Percentiles rank a stretch among this genome's conserved stretches.
Evolutionary conservation across 495 filamentous ascomycete genomes (phyloP).

Genomic region (Aspergillus baeticus): DNA sequence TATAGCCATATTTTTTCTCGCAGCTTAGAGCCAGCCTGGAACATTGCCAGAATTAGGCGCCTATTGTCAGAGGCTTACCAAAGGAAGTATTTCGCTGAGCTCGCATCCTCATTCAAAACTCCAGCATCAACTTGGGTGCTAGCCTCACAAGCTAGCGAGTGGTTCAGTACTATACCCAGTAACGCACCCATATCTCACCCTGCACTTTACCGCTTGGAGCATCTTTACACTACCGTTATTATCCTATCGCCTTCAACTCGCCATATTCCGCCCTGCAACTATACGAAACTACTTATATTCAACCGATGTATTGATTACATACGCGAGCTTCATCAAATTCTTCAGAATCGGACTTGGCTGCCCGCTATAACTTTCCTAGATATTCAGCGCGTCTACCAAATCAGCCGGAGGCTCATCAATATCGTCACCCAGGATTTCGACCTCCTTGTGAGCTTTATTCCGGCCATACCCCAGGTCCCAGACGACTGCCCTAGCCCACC

Average conservation of each 20-base stretch:
- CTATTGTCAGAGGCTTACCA: constrained; percentile 83
- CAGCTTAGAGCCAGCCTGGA: constrained; percentile 51
- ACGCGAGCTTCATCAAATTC: constrained; percentile 38
- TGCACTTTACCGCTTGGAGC: constrained; percentile 74
- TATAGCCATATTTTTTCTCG: constrained; percentile 45
- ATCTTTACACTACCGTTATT: constrained; percentile 82
- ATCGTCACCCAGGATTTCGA: constrained; percentile 35
- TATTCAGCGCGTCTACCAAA: constrained; percentile 40
- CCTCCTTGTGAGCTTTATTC: constrained; percentile 34
- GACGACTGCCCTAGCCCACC: constrained; percentile 38
- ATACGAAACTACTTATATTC: constrained; percentile 74
- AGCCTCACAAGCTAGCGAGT: constrained; percentile 62
- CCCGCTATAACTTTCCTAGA: constrained; percentile 40
- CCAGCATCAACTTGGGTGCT: constrained; percentile 60
- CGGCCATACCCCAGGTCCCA: constrained; percentile 32
- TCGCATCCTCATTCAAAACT: constrained; percentile 58
- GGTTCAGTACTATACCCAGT: constrained; percentile 61
- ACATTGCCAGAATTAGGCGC: constrained; percentile 73
- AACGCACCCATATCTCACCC: constrained; percentile 57
- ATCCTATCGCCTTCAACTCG: constrained; percentile 72
- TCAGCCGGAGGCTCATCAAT: constrained; percentile 31
- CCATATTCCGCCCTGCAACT: constrained; percentile 60
- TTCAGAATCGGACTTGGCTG: constrained; percentile 31
- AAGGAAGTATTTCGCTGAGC: constrained; percentile 70
- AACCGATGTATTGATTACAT: constrained; percentile 74